Evolutionary conservation across 2,329 filamentous ascomycete genomes (phyloP).

Genomic region (Saccharata proteae): DNA sequence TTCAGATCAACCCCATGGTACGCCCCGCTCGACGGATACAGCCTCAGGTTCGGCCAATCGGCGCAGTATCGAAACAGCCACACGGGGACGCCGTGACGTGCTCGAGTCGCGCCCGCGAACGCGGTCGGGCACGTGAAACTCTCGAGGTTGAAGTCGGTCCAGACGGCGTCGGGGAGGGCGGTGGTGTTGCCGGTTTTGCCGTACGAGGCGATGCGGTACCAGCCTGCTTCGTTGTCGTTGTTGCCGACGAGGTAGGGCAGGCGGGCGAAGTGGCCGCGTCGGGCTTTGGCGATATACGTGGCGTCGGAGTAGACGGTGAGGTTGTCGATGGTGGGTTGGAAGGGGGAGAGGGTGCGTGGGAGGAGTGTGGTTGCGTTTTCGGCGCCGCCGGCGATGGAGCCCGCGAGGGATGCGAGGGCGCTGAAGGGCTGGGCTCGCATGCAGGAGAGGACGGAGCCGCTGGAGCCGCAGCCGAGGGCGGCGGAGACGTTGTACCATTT

Average conservation of each 20-base stretch:
- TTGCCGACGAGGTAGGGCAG: constrained; percentile 12
- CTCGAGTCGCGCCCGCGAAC: constrained; percentile 13
- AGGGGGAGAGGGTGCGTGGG: no score
- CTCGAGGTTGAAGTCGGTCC: constrained; percentile 15
- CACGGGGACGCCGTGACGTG: constrained; percentile 18
- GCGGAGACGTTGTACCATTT: constrained; percentile 26
- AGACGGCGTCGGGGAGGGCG: constrained; percentile 15
- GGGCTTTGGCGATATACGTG: background rate
- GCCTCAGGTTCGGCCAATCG: constrained; percentile 22
- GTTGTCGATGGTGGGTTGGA: constrained; percentile 6
- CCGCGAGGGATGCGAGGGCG: constrained; percentile 11
- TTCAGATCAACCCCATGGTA: constrained; percentile 26
- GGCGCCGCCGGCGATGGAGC: constrained; percentile 13
- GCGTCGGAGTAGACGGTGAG: constrained; percentile 1
- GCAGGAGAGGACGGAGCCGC: constrained; percentile 21
- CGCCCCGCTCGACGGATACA: constrained; percentile 23
- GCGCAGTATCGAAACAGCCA: constrained; percentile 27
- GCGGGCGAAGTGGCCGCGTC: background rate
- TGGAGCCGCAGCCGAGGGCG: constrained; percentile 23
- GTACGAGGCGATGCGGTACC: constrained; percentile 17
- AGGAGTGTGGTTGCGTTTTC: constrained; percentile 10
- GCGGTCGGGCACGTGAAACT: constrained; percentile 17
- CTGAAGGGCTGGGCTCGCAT: constrained; percentile 20
- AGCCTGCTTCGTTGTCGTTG: constrained; percentile 16
- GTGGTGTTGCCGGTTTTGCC: constrained; percentile 14